Evolutionary conservation across 441 rosid genomes (phyloP).

Genomic region (Gossypium trilobum): DNA sequence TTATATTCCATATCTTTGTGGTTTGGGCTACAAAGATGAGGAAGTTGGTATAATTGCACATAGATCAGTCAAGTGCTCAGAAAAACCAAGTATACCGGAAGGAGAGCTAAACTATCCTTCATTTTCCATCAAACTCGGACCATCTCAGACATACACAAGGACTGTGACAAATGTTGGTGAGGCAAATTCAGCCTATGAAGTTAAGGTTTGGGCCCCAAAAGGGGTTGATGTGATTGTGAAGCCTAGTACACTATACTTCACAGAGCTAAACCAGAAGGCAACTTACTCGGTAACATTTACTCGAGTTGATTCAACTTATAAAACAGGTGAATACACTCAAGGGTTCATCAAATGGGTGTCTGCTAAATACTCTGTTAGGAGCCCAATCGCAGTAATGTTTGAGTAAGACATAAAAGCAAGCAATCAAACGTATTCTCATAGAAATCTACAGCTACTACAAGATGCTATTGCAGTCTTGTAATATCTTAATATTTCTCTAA

Average conservation of each 20-base stretch:
- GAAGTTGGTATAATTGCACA: constrained; percentile 24
- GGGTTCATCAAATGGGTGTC: constrained; percentile 34
- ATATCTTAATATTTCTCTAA: constrained; percentile 10
- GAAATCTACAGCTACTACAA: not conserved
- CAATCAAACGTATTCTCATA: not conserved
- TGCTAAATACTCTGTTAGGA: constrained; percentile 26
- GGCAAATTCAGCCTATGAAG: constrained; percentile 20
- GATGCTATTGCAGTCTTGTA: not conserved
- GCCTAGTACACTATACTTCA: constrained; percentile 26
- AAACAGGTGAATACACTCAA: constrained; percentile 17
- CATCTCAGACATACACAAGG: constrained; percentile 34
- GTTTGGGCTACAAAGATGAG: constrained; percentile 29
- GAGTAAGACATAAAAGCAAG: constrained; percentile 7
- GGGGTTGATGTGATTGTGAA: constrained; percentile 30
- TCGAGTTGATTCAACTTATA: not conserved
- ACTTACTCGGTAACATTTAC: constrained; percentile 32
- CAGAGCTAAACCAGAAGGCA: constrained; percentile 26
- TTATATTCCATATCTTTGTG: constrained; percentile 49
- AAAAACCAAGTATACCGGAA: constrained; percentile 26
- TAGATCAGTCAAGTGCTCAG: constrained; percentile 24
- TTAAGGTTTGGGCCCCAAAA: constrained; percentile 15
- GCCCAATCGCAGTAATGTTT: constrained; percentile 34
- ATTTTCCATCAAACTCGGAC: constrained; percentile 29
- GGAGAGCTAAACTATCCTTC: constrained; percentile 46
- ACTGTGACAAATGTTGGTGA: constrained; percentile 39